A percentile compares a stretch with the other conserved stretches of the same genome.
phyloP scores from a whole-genome alignment of 495 filamentous ascomycete genomes.

The Penicillium ochrochloron region DNA sequence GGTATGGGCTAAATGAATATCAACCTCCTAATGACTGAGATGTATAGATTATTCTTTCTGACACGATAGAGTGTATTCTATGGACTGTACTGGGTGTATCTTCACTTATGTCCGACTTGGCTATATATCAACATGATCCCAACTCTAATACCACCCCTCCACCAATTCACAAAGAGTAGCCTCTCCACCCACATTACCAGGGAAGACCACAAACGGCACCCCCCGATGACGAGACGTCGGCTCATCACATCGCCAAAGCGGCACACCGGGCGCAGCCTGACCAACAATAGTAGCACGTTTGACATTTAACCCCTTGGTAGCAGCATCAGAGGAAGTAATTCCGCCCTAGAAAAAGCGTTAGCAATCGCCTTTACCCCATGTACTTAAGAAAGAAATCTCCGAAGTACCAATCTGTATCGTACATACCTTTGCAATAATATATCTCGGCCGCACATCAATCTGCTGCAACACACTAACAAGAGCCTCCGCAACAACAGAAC shows the following conservation, averaged over 20 bases:
- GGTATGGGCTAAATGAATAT: not conserved
- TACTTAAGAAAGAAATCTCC: no score
- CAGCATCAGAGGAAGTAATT: conserved; percentile 58
- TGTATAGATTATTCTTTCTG: not conserved
- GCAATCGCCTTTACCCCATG: not conserved
- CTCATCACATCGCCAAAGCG: conserved; percentile 60
- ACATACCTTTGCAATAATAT: conserved; percentile 58
- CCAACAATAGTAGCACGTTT: conserved; percentile 57
- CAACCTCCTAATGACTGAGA: not conserved
- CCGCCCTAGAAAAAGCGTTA: conserved; percentile 41
- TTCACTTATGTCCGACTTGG: not conserved
- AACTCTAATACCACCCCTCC: conserved; percentile 38
- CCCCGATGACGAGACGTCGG: conserved; percentile 47
- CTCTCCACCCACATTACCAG: conserved; percentile 61
- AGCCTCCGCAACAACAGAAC: conserved; percentile 48
- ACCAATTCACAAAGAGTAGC: conserved; percentile 48
- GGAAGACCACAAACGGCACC: conserved; percentile 59
- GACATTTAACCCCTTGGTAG: conserved; percentile 56
- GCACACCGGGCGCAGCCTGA: conserved; percentile 59
- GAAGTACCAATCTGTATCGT: no score
- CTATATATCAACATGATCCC: not conserved
- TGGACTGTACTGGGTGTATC: not conserved
- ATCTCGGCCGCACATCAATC: conserved; percentile 52
- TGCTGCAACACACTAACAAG: conserved; percentile 46
- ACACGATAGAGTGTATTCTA: no score